phyloP scores from a whole-genome alignment of 805 yeast species.

The Myxozyma mucilagina region DNA sequence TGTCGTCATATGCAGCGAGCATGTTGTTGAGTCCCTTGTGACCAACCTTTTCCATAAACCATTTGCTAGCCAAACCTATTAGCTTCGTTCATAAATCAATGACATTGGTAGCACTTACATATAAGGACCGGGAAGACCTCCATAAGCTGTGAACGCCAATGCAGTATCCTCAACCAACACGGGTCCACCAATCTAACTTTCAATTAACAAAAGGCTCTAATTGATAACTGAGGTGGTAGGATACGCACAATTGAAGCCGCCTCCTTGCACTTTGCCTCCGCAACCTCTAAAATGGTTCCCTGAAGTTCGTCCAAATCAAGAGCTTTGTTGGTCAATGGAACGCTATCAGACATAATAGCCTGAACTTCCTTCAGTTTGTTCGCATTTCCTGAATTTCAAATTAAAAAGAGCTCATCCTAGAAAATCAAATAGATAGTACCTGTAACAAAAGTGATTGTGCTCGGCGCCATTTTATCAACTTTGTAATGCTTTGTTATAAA shows the following conservation, averaged over 20 bases:
- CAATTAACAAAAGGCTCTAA: too few relatives aligned
- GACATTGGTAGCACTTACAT: slow-evolving; percentile 39
- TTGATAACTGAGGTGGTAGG: neutral
- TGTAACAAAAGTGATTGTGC: slow-evolving; percentile 65
- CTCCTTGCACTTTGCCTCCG: slow-evolving; percentile 71
- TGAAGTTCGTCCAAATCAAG: slow-evolving; percentile 90
- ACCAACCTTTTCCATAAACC: slow-evolving; percentile 83
- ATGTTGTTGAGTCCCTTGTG: slow-evolving; percentile 71
- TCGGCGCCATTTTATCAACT: slow-evolving; percentile 19
- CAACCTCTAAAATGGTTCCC: slow-evolving; percentile 80
- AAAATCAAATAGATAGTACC: slow-evolving; percentile 91
- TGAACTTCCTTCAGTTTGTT: slow-evolving; percentile 86
- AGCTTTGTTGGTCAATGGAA: slow-evolving; percentile 57
- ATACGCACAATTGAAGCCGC: slow-evolving; percentile 58
- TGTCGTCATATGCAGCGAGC: slow-evolving; percentile 78
- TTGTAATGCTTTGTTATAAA: too few relatives aligned
- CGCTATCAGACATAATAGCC: slow-evolving; percentile 54
- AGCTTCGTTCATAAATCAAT: neutral
- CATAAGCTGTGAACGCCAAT: slow-evolving; percentile 75
- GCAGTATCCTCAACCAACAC: slow-evolving; percentile 96
- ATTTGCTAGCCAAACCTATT: slow-evolving; percentile 49
- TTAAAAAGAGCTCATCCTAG: slow-evolving; percentile 26
- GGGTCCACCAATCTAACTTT: slow-evolving; percentile 66
- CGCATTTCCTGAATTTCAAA: slow-evolving; percentile 66
- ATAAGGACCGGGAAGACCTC: slow-evolving; percentile 92